These are phyloP conservation scores for Pestalotiopsis sp. DNA, from an alignment of 2,329 filamentous ascomycete genomes.

Conservation along the genomic window DNA sequence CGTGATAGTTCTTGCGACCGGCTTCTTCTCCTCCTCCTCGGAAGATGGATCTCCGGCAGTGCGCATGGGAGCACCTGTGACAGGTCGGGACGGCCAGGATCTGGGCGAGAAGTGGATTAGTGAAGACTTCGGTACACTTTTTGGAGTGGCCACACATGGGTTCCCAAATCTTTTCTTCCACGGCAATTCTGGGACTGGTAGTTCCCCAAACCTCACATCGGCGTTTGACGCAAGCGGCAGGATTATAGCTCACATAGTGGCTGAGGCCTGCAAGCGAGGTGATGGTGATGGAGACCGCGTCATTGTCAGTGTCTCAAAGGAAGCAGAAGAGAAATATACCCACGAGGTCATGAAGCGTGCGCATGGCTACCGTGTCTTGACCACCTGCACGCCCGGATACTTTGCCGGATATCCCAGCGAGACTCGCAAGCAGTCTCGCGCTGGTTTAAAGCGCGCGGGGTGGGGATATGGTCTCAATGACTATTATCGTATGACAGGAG, in stretches of 20 bases:
- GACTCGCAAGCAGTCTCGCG: neutral
- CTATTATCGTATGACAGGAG: neutral
- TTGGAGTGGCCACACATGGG: neutral
- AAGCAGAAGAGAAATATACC: conserved; percentile 3
- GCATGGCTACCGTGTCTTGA: neutral
- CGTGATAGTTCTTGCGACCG: conserved; percentile 16
- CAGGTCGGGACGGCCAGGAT: neutral
- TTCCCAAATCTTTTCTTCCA: conserved; percentile 5
- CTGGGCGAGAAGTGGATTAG: conserved; percentile 11
- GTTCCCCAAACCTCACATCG: too few relatives aligned
- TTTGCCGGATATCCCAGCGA: neutral
- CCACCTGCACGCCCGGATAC: neutral
- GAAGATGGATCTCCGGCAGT: neutral
- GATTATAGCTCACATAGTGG: too few relatives aligned
- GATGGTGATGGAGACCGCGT: neutral
- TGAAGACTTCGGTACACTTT: conserved; percentile 1
- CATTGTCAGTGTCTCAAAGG: neutral
- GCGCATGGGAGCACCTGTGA: neutral
- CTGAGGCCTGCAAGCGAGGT: too few relatives aligned
- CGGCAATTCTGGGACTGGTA: too few relatives aligned
- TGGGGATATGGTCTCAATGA: neutral
- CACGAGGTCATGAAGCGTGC: neutral
- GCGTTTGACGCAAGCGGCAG: too few relatives aligned
- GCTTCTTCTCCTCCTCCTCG: neutral
- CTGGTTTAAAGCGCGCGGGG: neutral